Percentiles rank a stretch among this genome's conserved stretches.
Evolutionary conservation across 345 rosid genomes (phyloP).

Genomic region (Eucalyptus cloeziana): DNA sequence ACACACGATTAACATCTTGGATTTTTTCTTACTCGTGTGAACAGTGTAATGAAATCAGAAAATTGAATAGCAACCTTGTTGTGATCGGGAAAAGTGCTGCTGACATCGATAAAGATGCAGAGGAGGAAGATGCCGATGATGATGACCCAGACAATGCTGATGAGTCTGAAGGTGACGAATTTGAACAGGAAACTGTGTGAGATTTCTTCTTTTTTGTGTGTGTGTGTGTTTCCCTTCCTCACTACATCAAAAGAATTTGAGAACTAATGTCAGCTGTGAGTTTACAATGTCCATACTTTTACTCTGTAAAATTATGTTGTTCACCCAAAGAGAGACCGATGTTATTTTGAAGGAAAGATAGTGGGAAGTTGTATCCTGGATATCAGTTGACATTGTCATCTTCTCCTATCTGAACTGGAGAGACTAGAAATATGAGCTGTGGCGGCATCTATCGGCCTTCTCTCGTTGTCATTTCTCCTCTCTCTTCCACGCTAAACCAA

Average conservation of each 20-base stretch:
- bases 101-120: conserved; percentile 74
- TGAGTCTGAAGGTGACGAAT: conserved; percentile 89
- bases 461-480: background rate
- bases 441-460: background rate
- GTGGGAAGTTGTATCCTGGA: background rate
- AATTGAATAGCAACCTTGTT: conserved; percentile 38
- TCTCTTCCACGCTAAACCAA: background rate
- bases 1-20: background rate
- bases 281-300: background rate
- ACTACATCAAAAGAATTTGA: background rate
- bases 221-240: background rate
- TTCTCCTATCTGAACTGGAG: background rate
- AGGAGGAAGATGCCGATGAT: conserved; percentile 68
- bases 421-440: background rate
- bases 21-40: background rate
- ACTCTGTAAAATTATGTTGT: background rate
- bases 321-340: background rate
- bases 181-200: conserved; percentile 88
- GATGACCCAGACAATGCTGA: conserved; percentile 92
- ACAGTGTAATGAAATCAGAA: conserved; percentile 80
- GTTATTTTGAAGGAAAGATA: background rate
- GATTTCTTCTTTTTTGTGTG: background rate
- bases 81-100: conserved; percentile 61
- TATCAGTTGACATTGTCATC: background rate
- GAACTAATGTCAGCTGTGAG: background rate